Base-by-base conservation (phyloP, 2,329 filamentous ascomycete species). In the Alternaria consortialis region DNA sequence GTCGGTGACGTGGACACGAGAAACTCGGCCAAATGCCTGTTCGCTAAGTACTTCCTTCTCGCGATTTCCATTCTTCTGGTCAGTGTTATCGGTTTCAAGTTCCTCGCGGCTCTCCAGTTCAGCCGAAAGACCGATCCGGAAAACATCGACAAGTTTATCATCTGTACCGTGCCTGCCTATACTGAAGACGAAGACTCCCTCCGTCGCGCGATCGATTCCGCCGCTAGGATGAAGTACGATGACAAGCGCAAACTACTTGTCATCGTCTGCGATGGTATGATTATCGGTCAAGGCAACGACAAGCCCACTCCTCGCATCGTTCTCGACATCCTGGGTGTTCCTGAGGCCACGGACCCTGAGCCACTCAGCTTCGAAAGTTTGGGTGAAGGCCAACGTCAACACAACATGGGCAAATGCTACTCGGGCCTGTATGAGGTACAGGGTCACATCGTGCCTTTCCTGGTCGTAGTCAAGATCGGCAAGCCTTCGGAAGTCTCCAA, bases 321-420 rank as follows among this genome's bases (percentile, higher is more conserved):
- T 25, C 86, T 99, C 56, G 95, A 99, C 74, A 99, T 99, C 83
- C 85, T 99, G 6, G 95, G 95, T 66, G 95, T 99, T 31, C 91
- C 93, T 2, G 94, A 97, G 70, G 92, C 90, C 2, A 91, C 97
- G 15, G 94, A 99, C 74, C 95, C 96, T 0, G 94, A 98, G 77
- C 93, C 95, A 3, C 85, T 99, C 59, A 97, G 93, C 84, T 99
- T 99, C 72, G 94, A 99, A 78, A 94, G 93, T 75, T 87, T 99
- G 36, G 95, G 95, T 60, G 94, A 98, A 80, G 95, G 95, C 77
- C 88, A 91, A 81, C 97, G 97, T 82, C 95, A 98, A 80, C 95
- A 98, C 84, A 99, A 99, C 80, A 98, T 98, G 94, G 95, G 92
- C 80, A 99, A 99, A 81, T 89, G 97, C 67, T 99, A 99, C 81